Base-by-base conservation (phyloP, 176 grass and related monocot genomes). In the Luzula sylvatica region DNA sequence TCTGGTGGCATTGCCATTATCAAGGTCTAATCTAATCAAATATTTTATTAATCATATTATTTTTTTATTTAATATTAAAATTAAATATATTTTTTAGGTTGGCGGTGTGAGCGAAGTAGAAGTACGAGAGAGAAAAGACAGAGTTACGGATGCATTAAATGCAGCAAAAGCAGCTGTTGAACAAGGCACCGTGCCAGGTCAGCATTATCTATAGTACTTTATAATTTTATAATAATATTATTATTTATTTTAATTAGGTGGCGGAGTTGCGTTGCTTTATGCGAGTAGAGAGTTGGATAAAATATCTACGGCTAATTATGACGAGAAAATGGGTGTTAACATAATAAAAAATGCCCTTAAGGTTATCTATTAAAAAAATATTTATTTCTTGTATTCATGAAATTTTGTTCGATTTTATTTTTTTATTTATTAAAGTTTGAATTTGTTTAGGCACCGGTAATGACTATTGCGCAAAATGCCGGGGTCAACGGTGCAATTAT, bases 311-410 rank as follows among this genome's bases (percentile, higher is more conserved):
- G 42, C 73, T 53, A 85, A 82, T 26, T 57, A 72, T 58, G 80
- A 96, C 46, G 90, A 96, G 69, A 96, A 76, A 46, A 89, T 79
- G 53, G 90, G 90, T 42, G 56, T 96, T 65, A 70, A 79, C 40
- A 89, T 96, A 11, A 82, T 96, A 65, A 96, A 89, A 58, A 96
- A 96, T 48, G 81, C 90, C 49, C 83, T 96, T 29, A 96, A 86
- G 90, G 90, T 88, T 32, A 28, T 50, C 51, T 38, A 39, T 25
- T 65, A 29, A 56, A 46, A 23, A 52, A 6, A 40, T 16, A 3
- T 3, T 13, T 35, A 20, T 58, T 44, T 44, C 40, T 61, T 63
- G 28, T 48, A 46, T 23, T 11, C 44, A 29, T 65, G 22, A 41
- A 49, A 54, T 59, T 75, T 50, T 30, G 22, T 13, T 20, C 50